Percentiles rank a stretch among this genome's conserved stretches.
Conservation (phyloP, 176 grass and related monocot genomes). For the Phyllostachys edulis region DNA sequence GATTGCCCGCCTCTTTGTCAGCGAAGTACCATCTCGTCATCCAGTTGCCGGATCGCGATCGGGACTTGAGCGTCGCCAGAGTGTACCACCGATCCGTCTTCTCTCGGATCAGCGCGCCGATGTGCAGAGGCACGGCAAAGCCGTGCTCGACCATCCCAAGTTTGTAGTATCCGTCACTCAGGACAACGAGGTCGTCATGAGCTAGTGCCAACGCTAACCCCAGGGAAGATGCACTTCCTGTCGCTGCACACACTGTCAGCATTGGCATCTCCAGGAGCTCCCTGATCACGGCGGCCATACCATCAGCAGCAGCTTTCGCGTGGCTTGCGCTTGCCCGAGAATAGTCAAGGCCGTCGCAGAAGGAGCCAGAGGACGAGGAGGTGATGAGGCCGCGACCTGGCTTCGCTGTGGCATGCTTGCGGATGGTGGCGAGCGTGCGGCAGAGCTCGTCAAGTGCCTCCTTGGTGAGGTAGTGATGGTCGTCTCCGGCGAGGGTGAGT, state of each 20-base stretch:
- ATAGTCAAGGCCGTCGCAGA: constrained; percentile 16
- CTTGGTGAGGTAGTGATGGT: not conserved
- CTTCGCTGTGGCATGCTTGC: not conserved
- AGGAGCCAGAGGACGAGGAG: constrained; percentile 1
- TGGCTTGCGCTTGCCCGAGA: not conserved
- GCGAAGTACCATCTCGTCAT: constrained; percentile 6
- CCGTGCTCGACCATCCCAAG: not conserved
- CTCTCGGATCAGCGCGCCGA: not conserved
- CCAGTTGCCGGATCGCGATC: not conserved
- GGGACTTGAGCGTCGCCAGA: constrained; percentile 4
- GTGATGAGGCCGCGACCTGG: constrained; percentile 12
- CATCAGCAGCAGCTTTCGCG: not conserved
- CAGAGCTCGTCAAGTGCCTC: not conserved
- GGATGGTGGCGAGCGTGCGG: not conserved
- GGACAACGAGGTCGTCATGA: constrained; percentile 11
- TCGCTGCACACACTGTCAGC: constrained; percentile 10
- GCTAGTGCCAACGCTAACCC: not conserved
- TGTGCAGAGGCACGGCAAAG: not conserved
- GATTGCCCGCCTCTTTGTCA: not conserved
- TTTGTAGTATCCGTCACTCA: not conserved
- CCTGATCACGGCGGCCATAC: not conserved
- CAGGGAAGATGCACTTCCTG: not conserved
- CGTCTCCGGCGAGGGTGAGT: not conserved
- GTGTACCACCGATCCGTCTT: constrained; percentile 23
- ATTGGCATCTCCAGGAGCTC: constrained; percentile 19